Conservation (phyloP, 2,329 filamentous ascomycete genomes). For the Dactylonectria estremocensis region DNA sequence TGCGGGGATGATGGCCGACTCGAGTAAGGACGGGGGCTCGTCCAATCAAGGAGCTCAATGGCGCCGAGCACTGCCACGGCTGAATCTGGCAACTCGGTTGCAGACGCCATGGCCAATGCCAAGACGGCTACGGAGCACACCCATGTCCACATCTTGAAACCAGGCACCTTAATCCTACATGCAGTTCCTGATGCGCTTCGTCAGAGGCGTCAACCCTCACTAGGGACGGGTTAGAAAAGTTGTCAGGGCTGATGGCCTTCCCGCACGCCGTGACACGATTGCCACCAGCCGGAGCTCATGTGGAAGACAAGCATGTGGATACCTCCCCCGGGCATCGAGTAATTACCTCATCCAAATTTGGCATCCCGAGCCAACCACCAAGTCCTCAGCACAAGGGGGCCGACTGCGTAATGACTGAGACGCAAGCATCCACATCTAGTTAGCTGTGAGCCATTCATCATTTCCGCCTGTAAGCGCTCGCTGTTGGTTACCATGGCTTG, state of each 20-base stretch:
- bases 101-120: constrained; percentile 36
- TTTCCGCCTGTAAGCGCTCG: constrained; percentile 23
- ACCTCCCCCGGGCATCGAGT: constrained; percentile 3
- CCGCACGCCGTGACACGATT: constrained; percentile 25
- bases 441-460: constrained; percentile 29
- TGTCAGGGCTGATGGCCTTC: constrained; percentile 19
- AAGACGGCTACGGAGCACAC: constrained; percentile 44
- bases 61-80: constrained; percentile 37
- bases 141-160: constrained; percentile 38
- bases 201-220: constrained; percentile 32
- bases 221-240: constrained; percentile 26
- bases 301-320: constrained; percentile 9
- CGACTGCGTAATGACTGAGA: not conserved
- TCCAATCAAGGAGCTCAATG: constrained; percentile 17
- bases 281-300: constrained; percentile 10
- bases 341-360: constrained; percentile 20
- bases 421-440: not conserved
- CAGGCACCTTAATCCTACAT: constrained; percentile 29
- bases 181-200: constrained; percentile 15
- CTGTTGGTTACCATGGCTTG: constrained; percentile 4
- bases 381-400: constrained; percentile 12
- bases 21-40: not conserved
- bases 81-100: constrained; percentile 33
- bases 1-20: not conserved
- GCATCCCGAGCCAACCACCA: constrained; percentile 12